Evolutionary conservation across 139 green algal species (phyloP), one percentile per base, ranked within the genome.

Genomic region (Picochlorum sp.): DNA sequence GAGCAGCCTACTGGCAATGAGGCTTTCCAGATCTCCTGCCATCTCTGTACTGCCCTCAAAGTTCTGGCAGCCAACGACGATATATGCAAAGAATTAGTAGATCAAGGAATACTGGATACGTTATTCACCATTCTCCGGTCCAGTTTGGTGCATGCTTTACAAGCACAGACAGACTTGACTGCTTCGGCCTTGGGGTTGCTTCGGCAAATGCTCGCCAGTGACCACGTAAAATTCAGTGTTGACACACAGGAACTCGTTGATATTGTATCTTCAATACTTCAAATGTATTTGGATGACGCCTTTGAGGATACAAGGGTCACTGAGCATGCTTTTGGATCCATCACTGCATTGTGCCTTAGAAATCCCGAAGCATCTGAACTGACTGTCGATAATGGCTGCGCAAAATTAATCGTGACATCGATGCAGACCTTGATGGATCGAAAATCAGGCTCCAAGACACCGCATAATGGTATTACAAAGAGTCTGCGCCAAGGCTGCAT

Each of bases 121-220:
- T 60, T 38, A 63, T 83, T 59, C 41, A 68, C 45, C 65, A 84
- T 47, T 10, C 55, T 26, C 45, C 47, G 64, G 57, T 51, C 65
- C 30, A 47, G 30, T 24, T 49, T 20, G 16, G 18, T 59, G 23
- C 44, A 56, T 24, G 49, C 23, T 20, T 34, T 18, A 18, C 51
- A 70, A 20, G 62, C 61, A 7, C 34, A 18, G 1, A n/a, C 73
- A 24, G 49, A 56, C 41, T 21, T 62, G 4, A 54, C 63, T 60
- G 8, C 69, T 7, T 26, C 67, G 10, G 16, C 18, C 8, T 64
- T 65, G 55, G 52, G 49, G 2, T 62, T 87, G 49, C 74, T 90
- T 71, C 73, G 88, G 15, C 89, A 96, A 81, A 74, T 96, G 63
- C 78, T 84, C 13, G 85, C 84, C 73, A 90, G 79, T 56, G 89